phyloP scores from a whole-genome alignment of 768 basidiomycete genomes.

The Megacollybia marginata region DNA sequence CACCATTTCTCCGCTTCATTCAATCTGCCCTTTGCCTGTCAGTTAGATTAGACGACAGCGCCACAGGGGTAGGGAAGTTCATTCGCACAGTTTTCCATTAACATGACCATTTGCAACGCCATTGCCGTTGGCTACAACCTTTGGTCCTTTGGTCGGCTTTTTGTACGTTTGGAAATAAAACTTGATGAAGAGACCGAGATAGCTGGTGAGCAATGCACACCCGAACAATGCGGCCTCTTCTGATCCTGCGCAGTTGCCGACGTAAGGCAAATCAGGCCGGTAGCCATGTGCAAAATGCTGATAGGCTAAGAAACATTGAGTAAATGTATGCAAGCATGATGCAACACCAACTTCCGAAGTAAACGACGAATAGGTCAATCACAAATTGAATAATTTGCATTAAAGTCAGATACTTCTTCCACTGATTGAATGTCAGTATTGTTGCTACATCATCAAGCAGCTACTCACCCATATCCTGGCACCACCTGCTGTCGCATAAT shows the following conservation, averaged over 20 bases:
- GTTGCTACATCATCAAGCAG: not conserved
- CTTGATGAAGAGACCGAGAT: constrained; percentile 93
- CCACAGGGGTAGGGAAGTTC: not conserved
- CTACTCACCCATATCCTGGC: constrained; percentile 85
- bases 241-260: constrained; percentile 83
- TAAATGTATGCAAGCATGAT: not conserved
- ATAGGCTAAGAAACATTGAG: constrained; percentile 44
- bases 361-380: constrained; percentile 84
- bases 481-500: constrained; percentile 96
- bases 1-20: constrained; percentile 3
- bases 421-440: constrained; percentile 38
- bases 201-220: constrained; percentile 80
- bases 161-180: constrained; percentile 86
- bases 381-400: constrained; percentile 98
- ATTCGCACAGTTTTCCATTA: constrained; percentile 27
- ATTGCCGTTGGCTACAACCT: constrained; percentile 26
- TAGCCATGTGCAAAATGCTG: constrained; percentile 69
- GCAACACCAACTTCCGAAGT: constrained; percentile 81
- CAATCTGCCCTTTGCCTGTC: no score
- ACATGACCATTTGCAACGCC: constrained; percentile 24
- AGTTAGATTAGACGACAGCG: constrained; percentile 5
- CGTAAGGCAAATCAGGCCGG: constrained; percentile 55
- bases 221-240: constrained; percentile 86
- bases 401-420: constrained; percentile 96
- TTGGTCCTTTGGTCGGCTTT: constrained; percentile 40